Evolutionary conservation across 1,284 basidiomycete genomes (phyloP).

Genomic region (Sporisorium scitamineum): DNA sequence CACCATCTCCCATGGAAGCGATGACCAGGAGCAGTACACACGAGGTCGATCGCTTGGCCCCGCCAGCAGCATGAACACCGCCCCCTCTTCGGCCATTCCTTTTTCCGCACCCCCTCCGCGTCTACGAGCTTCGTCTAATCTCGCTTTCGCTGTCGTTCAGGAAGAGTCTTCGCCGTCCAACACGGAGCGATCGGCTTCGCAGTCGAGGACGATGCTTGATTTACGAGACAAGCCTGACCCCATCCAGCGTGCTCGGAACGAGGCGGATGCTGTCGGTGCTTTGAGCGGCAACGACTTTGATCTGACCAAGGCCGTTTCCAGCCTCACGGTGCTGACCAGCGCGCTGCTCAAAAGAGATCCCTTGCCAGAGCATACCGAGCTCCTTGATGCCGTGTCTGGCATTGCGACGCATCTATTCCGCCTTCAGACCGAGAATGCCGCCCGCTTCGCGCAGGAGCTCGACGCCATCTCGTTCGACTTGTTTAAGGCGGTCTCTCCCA

Average conservation of each 20-base stretch:
- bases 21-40: slow-evolving; percentile 43
- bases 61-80: slow-evolving; percentile 23
- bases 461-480: slow-evolving; percentile 54
- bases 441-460: slow-evolving; percentile 38
- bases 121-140: slow-evolving; percentile 46
- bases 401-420: slow-evolving; percentile 20
- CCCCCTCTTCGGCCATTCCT: slow-evolving; percentile 22
- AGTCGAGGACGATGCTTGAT: slow-evolving; percentile 38
- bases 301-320: slow-evolving; percentile 11
- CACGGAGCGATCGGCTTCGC: slow-evolving; percentile 32
- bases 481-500: slow-evolving; percentile 50
- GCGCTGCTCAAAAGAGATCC: slow-evolving; percentile 20
- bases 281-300: slow-evolving; percentile 9
- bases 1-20: slow-evolving; percentile 44
- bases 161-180: slow-evolving; percentile 48
- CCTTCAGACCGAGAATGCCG: slow-evolving; percentile 20
- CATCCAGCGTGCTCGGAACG: neutral
- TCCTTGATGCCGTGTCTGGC: slow-evolving; percentile 17
- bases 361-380: slow-evolving; percentile 10
- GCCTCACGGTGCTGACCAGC: slow-evolving; percentile 4
- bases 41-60: slow-evolving; percentile 43
- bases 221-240: slow-evolving; percentile 12
- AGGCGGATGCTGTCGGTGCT: neutral
- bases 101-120: slow-evolving; percentile 27
- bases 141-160: slow-evolving; percentile 45